phyloP scores from a whole-genome alignment of 441 rosid species.

The Adansonia gregorii region DNA sequence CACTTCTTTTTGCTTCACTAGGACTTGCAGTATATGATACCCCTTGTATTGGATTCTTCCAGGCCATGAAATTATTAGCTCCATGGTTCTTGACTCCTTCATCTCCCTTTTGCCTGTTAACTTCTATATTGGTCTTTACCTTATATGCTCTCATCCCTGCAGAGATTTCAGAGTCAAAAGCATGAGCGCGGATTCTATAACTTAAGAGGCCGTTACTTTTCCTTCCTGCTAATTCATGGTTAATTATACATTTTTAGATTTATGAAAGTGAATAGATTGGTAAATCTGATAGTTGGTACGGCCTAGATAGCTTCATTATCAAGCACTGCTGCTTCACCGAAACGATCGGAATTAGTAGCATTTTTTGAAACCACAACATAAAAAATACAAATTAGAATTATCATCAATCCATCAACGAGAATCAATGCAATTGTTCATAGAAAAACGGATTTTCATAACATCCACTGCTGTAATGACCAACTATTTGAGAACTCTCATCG shows the following conservation, averaged over 20 bases:
- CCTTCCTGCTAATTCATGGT: background rate
- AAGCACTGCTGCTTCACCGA: background rate
- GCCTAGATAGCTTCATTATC: background rate
- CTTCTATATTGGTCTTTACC: constrained; percentile 11
- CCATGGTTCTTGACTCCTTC: background rate
- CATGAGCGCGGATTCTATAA: background rate
- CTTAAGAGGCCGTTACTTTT: background rate
- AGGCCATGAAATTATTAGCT: background rate
- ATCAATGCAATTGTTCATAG: background rate
- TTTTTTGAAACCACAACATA: background rate
- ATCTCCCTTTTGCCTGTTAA: constrained; percentile 12
- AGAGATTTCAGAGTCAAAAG: background rate
- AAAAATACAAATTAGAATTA: background rate
- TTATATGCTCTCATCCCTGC: constrained; percentile 24
- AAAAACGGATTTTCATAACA: background rate
- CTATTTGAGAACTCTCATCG: background rate
- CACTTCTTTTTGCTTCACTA: constrained; percentile 23
- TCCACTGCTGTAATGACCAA: background rate
- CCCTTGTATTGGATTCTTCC: constrained; percentile 14
- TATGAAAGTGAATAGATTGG: background rate
- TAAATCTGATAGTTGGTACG: background rate
- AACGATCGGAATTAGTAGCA: background rate
- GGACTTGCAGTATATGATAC: background rate
- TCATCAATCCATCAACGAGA: background rate
- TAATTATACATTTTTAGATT: background rate